These are phyloP conservation scores for Nakataea oryzae DNA, from an alignment of 2,329 filamentous ascomycete species.

Conservation along the genomic window DNA sequence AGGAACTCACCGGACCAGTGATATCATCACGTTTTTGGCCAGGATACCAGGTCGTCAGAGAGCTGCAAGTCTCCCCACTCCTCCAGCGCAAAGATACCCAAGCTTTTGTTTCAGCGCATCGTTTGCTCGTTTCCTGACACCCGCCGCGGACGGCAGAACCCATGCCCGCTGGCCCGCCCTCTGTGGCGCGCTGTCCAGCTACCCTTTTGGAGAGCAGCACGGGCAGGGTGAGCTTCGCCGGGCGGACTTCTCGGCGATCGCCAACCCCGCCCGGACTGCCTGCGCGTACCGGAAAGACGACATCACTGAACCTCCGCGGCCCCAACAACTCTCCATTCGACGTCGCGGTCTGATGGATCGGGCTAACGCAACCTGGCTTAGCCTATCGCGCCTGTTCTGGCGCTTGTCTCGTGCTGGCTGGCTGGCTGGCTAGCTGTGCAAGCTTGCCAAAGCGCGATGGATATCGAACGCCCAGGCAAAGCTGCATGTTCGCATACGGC, in stretches of 20 bases:
- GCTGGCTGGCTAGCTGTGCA: no score
- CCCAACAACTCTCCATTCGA: background rate
- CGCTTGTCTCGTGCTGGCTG: background rate
- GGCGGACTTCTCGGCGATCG: background rate
- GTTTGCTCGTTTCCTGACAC: no score
- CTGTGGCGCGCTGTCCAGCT: background rate
- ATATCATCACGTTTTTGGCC: background rate
- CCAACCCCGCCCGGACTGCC: no score
- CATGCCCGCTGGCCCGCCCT: background rate
- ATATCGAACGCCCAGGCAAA: background rate
- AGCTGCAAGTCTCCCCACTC: background rate
- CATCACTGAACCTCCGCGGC: background rate
- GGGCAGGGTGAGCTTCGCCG: background rate
- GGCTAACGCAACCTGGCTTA: background rate
- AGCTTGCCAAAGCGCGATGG: background rate
- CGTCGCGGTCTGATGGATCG: background rate
- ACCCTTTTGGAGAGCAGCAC: background rate
- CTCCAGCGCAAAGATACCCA: background rate
- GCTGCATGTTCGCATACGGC: no score
- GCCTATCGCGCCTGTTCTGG: background rate
- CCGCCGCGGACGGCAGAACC: background rate
- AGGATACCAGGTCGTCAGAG: background rate
- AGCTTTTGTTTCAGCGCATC: background rate
- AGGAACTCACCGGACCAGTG: background rate
- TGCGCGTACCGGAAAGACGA: no score